Conservation (phyloP, 2,329 filamentous ascomycete genomes). For the Podosphaera xanthii region DNA sequence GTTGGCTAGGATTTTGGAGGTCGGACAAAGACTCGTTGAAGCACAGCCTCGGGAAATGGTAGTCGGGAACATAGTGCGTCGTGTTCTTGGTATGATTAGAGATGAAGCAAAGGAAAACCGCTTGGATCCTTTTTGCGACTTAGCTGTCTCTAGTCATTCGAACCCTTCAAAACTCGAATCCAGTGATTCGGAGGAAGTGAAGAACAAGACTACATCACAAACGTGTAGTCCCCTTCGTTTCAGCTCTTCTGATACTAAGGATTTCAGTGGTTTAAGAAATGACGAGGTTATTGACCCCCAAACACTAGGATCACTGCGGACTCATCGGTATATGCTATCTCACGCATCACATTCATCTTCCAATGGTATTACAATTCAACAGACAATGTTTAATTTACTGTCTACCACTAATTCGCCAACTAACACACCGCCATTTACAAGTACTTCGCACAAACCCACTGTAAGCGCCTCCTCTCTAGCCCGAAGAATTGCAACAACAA, state of each 20-base stretch:
- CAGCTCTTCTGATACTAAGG: slow-evolving; percentile 9
- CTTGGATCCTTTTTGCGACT: slow-evolving; percentile 26
- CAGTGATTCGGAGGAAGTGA: slow-evolving; percentile 2
- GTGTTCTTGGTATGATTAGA: slow-evolving; percentile 72
- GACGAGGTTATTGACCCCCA: slow-evolving; percentile 10
- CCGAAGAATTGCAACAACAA: slow-evolving; percentile 12
- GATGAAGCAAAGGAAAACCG: slow-evolving; percentile 72
- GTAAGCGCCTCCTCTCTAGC: slow-evolving; percentile 12
- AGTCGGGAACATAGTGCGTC: slow-evolving; percentile 80
- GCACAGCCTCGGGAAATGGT: slow-evolving; percentile 81
- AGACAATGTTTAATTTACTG: slow-evolving; percentile 74
- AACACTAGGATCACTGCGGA: slow-evolving; percentile 2
- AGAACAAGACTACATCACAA: slow-evolving; percentile 5
- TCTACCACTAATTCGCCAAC: slow-evolving; percentile 39
- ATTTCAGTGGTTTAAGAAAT: slow-evolving; percentile 5
- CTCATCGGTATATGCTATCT: slow-evolving; percentile 34
- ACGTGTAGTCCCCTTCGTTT: slow-evolving; percentile 13
- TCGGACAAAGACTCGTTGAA: slow-evolving; percentile 51
- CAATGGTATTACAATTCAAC: slow-evolving; percentile 24
- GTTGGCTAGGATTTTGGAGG: slow-evolving; percentile 54
- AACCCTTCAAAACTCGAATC: slow-evolving; percentile 5
- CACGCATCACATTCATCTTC: slow-evolving; percentile 41
- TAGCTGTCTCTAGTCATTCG: slow-evolving; percentile 12
- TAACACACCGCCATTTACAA: slow-evolving; percentile 27
- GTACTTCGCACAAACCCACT: slow-evolving; percentile 21